Conservation (phyloP, 441 rosid species). For the Kokia cookei region DNA sequence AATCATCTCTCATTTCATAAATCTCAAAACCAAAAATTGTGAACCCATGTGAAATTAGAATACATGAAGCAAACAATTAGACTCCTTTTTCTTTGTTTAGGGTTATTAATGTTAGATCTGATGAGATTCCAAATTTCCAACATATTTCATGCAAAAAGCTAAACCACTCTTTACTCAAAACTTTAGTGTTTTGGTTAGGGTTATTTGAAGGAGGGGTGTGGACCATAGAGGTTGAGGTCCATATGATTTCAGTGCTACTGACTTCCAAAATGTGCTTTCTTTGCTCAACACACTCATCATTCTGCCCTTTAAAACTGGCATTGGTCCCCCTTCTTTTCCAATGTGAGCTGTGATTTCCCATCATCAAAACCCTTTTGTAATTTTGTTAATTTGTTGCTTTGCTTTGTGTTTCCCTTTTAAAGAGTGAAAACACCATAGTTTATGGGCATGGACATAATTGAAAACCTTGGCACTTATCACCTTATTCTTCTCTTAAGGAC, state of each 20-base stretch:
- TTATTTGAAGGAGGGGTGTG: neutral
- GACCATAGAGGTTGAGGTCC: constrained; percentile 11
- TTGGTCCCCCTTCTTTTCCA: constrained; percentile 9
- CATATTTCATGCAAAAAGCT: neutral
- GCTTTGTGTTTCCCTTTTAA: neutral
- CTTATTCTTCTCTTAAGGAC: neutral
- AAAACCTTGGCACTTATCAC: neutral
- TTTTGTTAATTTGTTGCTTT: neutral
- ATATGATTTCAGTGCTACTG: constrained; percentile 7
- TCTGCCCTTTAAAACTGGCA: constrained; percentile 5
- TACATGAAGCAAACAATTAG: too few species aligned
- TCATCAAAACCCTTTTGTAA: neutral
- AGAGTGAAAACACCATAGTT: neutral
- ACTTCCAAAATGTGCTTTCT: neutral
- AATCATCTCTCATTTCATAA: too few species aligned
- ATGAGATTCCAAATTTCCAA: neutral
- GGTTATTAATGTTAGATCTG: neutral
- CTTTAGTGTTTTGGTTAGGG: neutral
- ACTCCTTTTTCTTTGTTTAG: neutral
- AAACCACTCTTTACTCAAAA: neutral
- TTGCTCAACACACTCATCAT: constrained; percentile 20
- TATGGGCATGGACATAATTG: too few species aligned
- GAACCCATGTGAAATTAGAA: too few species aligned
- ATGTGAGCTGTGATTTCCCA: constrained; percentile 13
- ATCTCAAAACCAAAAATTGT: too few species aligned